Conservation (phyloP, 495 filamentous ascomycete genomes). For the Cercophora newfieldiana region DNA sequence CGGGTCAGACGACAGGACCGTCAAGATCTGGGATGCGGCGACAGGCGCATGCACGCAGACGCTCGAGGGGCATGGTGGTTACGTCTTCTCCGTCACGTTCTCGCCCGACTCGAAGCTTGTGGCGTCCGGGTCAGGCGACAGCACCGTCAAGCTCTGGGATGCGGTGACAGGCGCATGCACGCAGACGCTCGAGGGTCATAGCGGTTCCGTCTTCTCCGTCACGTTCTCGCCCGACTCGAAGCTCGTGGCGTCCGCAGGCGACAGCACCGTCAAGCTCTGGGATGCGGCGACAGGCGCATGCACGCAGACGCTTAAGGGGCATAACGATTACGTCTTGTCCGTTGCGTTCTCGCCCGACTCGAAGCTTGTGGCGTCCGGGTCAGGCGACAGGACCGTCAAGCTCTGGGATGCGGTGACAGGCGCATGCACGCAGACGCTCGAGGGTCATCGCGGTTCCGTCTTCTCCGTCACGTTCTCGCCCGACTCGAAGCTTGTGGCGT, state of each 20-base stretch:
- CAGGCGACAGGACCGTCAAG: too few relatives aligned
- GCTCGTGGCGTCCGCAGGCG: constrained; percentile 15
- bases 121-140: constrained; percentile 33
- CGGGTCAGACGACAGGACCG: too few relatives aligned
- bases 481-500: too few relatives aligned
- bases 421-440: too few relatives aligned
- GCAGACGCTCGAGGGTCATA: constrained; percentile 21
- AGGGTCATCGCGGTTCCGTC: too few relatives aligned
- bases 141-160: constrained; percentile 43
- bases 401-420: too few relatives aligned
- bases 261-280: constrained; percentile 43
- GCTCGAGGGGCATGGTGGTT: constrained; percentile 29
- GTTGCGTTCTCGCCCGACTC: constrained; percentile 1
- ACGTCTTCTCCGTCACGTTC: constrained; percentile 26
- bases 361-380: too few relatives aligned
- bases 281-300: constrained; percentile 27
- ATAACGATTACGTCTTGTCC: constrained; percentile 15
- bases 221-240: not conserved
- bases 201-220: constrained; percentile 6
- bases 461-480: too few relatives aligned
- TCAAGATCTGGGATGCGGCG: not conserved
- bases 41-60: constrained; percentile 11
- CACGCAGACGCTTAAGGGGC: constrained; percentile 16
- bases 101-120: constrained; percentile 18
- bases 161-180: constrained; percentile 21